Conservation (phyloP, 257 asterid species). For the Solanum megistacrolobum region DNA sequence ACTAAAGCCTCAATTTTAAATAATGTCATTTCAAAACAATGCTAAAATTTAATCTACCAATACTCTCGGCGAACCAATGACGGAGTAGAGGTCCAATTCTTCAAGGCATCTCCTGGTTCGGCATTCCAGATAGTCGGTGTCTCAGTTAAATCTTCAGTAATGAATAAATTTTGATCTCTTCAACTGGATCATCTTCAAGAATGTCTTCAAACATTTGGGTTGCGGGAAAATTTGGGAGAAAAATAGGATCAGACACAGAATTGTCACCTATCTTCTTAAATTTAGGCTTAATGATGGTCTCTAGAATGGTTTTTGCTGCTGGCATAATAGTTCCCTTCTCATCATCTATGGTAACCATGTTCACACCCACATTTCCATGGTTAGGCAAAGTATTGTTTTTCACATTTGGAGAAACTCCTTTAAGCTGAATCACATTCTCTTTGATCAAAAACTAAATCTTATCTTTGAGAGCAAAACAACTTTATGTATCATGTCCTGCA, state of each 20-base stretch:
- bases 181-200: not conserved
- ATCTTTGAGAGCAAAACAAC: not conserved
- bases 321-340: not conserved
- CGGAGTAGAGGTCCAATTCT: not conserved
- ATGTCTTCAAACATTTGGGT: not conserved
- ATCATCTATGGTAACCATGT: too few species aligned
- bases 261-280: not conserved
- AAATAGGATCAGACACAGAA: fast-evolving
- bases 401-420: not conserved
- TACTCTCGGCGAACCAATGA: not conserved
- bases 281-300: not conserved
- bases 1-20: too few species aligned
- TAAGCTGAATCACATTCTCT: not conserved
- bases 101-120: not conserved
- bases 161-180: not conserved
- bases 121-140: not conserved
- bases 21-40: not conserved
- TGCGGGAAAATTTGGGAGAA: not conserved
- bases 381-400: not conserved
- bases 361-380: too few species aligned
- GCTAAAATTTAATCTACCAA: not conserved
- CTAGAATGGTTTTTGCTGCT: not conserved
- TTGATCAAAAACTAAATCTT: not conserved
- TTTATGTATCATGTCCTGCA: not conserved
- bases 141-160: not conserved